A percentile compares a stretch with the other conserved stretches of the same genome.
phyloP scores from a whole-genome alignment of 2,329 filamentous ascomycete species.

The Amesomyces nigricolor region DNA sequence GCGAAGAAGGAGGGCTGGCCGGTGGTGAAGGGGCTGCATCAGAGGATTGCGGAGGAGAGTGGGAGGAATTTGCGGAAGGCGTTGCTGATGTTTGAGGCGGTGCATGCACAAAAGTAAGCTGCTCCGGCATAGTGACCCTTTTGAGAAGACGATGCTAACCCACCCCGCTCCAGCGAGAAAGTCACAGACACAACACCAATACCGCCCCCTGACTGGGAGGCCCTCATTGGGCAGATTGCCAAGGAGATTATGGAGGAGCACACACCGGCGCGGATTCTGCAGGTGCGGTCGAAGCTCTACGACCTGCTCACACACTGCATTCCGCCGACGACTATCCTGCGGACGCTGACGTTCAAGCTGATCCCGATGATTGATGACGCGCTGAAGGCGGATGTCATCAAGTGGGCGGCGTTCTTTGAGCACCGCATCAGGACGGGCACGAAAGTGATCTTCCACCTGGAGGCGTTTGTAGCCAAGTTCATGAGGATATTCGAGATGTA shows the following conservation, averaged over 20 bases:
- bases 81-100: constrained; percentile 92
- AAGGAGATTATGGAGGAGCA: constrained; percentile 90
- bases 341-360: constrained; percentile 90
- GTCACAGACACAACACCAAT: constrained; percentile 83
- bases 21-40: constrained; percentile 68
- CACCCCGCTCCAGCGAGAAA: constrained; percentile 61
- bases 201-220: constrained; percentile 95
- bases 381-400: constrained; percentile 85
- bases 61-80: constrained; percentile 85
- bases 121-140: constrained; percentile 27
- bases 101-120: constrained; percentile 90
- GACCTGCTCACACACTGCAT: constrained; percentile 97
- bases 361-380: constrained; percentile 81
- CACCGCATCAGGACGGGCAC: constrained; percentile 86
- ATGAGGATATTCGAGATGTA: constrained; percentile 95
- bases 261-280: constrained; percentile 79
- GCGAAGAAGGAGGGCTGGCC: constrained; percentile 80
- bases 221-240: constrained; percentile 82
- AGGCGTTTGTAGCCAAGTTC: constrained; percentile 97
- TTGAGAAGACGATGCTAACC: background rate
- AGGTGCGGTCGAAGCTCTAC: constrained; percentile 91
- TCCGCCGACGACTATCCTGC: constrained; percentile 86
- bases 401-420: constrained; percentile 96
- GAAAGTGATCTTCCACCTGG: constrained; percentile 96
- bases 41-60: constrained; percentile 82